A percentile compares a stretch with the other conserved stretches of the same genome.
These are phyloP conservation scores for Penicillium egyptiacum DNA, from an alignment of 495 filamentous ascomycete species.

Conservation along the genomic window DNA sequence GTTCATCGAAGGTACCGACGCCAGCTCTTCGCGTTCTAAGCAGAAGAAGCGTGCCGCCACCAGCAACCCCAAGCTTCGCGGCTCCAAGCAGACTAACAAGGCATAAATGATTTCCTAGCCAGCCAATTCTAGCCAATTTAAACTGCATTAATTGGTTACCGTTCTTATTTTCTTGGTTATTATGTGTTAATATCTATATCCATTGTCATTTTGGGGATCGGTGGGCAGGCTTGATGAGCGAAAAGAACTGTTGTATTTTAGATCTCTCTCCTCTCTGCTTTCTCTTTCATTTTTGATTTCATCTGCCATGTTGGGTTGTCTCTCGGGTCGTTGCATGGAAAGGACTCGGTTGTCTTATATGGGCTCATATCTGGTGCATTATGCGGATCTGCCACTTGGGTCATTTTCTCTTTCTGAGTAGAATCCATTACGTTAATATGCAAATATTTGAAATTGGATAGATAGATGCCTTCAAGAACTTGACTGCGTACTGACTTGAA, in stretches of 20 bases:
- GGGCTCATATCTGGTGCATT: conserved; percentile 33
- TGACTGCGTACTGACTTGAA: neutral
- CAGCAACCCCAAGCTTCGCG: conserved; percentile 68
- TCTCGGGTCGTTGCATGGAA: conserved; percentile 39
- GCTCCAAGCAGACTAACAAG: conserved; percentile 48
- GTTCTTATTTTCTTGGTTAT: conserved; percentile 28
- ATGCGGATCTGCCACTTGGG: conserved; percentile 21
- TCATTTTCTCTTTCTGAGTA: conserved; percentile 15
- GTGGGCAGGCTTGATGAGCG: conserved; percentile 38
- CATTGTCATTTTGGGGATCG: conserved; percentile 27
- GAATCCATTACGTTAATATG: conserved; percentile 7
- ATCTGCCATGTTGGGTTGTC: conserved; percentile 21
- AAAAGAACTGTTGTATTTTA: conserved; percentile 34
- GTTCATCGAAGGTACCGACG: conserved; percentile 76
- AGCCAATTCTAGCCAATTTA: neutral
- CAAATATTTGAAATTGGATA: neutral
- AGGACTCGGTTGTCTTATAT: conserved; percentile 39
- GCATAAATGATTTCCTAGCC: conserved; percentile 12
- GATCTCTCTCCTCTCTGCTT: conserved; percentile 43
- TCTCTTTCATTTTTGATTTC: conserved; percentile 22
- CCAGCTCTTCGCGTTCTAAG: conserved; percentile 54
- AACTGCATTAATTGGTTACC: conserved; percentile 9
- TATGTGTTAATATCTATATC: conserved; percentile 36
- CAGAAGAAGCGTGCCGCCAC: conserved; percentile 65
- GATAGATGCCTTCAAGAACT: neutral